Evolutionary conservation across 208 protist species (phyloP).

Genomic region (Ichthyophonus hoferi): DNA sequence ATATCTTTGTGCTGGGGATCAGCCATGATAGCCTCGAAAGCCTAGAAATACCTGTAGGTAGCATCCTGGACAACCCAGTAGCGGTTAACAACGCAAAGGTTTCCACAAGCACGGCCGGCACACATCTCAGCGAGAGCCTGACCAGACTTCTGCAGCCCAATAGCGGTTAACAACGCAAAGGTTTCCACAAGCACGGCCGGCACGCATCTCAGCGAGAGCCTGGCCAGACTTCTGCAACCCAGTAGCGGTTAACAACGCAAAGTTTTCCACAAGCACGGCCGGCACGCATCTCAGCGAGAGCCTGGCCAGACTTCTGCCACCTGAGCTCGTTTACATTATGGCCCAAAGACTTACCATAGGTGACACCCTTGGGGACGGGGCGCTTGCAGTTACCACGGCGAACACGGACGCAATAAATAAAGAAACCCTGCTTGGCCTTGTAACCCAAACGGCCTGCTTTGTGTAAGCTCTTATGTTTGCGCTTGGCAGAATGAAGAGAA

Average conservation of each 20-base stretch:
- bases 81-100: constrained; percentile 98
- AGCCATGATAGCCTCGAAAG: constrained; percentile 96
- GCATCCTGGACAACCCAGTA: constrained; percentile 97
- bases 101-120: too few relatives aligned
- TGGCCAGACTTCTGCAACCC: too few relatives aligned
- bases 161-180: too few relatives aligned
- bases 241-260: too few relatives aligned
- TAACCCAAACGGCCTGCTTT: constrained; percentile 98
- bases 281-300: constrained; percentile 93
- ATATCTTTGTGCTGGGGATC: constrained; percentile 94
- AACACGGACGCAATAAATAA: constrained; percentile 96
- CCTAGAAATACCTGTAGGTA: constrained; percentile 94
- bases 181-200: too few relatives aligned
- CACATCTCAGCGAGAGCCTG: too few relatives aligned
- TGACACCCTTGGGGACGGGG: constrained; percentile 89
- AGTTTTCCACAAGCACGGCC: too few relatives aligned
- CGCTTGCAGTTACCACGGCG: constrained; percentile 96
- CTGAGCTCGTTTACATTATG: constrained; percentile 94
- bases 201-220: too few relatives aligned
- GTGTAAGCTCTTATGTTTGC: constrained; percentile 96
- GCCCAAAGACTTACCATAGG: constrained; percentile 96
- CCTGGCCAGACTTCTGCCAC: constrained; percentile 84
- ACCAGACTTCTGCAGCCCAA: too few relatives aligned
- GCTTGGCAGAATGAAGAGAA: constrained; percentile 96
- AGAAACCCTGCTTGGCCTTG: constrained; percentile 90